Evolutionary conservation across 345 rosid genomes (phyloP).

Genomic region (Sonneratia alba): DNA sequence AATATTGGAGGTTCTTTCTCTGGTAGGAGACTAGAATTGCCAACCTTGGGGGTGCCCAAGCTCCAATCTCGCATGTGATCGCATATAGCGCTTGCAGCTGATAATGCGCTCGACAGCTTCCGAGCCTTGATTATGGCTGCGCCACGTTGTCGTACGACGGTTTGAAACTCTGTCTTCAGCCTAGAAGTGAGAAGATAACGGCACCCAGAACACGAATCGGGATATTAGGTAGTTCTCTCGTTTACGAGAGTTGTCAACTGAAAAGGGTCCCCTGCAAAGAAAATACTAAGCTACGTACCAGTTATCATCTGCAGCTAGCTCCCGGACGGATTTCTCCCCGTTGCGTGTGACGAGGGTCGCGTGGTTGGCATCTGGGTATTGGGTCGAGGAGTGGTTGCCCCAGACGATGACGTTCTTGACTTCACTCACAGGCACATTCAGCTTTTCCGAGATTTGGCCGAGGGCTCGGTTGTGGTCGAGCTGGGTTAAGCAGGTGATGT

Average conservation of each 20-base stretch:
- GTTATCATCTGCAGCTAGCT: constrained; percentile 39
- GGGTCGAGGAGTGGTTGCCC: constrained; percentile 95
- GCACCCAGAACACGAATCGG: not conserved
- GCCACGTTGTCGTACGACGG: constrained; percentile 61
- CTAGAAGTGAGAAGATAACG: constrained; percentile 6
- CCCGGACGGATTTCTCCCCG: constrained; percentile 38
- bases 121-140: constrained; percentile 58
- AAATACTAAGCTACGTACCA: constrained; percentile 27
- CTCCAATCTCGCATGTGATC: constrained; percentile 83
- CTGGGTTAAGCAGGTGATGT: constrained; percentile 71
- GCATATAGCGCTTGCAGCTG: constrained; percentile 82
- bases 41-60: constrained; percentile 70
- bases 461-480: constrained; percentile 84
- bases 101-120: constrained; percentile 61
- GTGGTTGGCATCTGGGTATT: constrained; percentile 76
- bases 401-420: constrained; percentile 69
- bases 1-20: not conserved
- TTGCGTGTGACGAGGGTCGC: constrained; percentile 32
- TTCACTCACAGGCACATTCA: constrained; percentile 40
- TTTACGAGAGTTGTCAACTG: too few relatives aligned
- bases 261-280: too few relatives aligned
- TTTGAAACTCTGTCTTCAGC: constrained; percentile 51
- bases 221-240: not conserved
- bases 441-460: constrained; percentile 56
- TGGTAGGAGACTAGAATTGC: not conserved